Base-by-base conservation (phyloP, 106 monocot genomes). In the Apostasia ramifera region DNA sequence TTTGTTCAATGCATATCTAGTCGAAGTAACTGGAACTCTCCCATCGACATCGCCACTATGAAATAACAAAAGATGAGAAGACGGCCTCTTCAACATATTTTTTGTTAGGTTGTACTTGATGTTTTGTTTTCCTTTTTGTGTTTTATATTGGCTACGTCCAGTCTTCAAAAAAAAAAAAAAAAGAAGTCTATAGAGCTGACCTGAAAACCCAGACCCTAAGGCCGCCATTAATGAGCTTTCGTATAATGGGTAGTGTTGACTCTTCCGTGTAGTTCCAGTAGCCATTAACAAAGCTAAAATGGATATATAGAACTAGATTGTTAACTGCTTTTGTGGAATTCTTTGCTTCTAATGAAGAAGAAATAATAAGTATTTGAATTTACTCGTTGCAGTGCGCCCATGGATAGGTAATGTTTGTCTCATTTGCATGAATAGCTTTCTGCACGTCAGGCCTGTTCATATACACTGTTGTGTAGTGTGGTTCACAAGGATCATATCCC, bases 151-250 rank as follows among this genome's bases (percentile, higher is more conserved):
- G 26, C 26, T 26, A 26, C 26, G 26, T 26, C 26, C 26, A 26
- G 26, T 26, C 26, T 26, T 26, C 26, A 26, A 26, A 26, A 26
- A 26, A 26, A 26, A 26, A 26, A 26, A 26, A 26, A 26, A 26
- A 26, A 26, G 26, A 26, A 26, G 26, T 26, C 26, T 67, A 40
- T 8, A 15, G 8, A 4, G 3, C 37, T 68, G 14, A 94, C 94
- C 94, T 94, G 84, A 63, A 91, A 81, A 94, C 87, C 94, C 94
- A 94, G 43, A 91, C 75, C 67, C 87, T 80, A 50, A 94, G 12
- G 40, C 87, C 91, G 3, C 79, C 90, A 14, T 83, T 50, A 40
- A 94, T 79, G n/a, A 94, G 85, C 57, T 94, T 94, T 3, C 47
- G 75, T 1, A 94, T 70, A 39, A 79, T 63, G 2, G 90, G 94